Conservation (phyloP, 805 yeast genomes). For the Pichia thaimueangensis region DNA sequence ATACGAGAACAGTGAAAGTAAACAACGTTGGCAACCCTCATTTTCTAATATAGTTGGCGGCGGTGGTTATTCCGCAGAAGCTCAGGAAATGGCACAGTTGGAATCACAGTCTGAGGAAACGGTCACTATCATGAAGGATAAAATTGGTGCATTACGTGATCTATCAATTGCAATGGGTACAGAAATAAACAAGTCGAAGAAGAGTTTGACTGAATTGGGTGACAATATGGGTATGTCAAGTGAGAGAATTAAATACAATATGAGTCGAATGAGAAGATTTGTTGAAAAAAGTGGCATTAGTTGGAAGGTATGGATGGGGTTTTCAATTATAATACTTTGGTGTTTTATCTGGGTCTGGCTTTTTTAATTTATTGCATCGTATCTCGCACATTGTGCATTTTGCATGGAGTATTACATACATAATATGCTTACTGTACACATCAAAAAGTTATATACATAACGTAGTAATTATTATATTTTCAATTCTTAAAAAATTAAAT, state of each 20-base stretch:
- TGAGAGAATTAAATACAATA: conserved; percentile 43
- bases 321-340: conserved; percentile 38
- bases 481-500: too few species aligned
- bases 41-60: too few species aligned
- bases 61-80: conserved; percentile 37
- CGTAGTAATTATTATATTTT: too few species aligned
- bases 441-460: too few species aligned
- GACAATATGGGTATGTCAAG: conserved; percentile 31
- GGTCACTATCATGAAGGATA: conserved; percentile 45
- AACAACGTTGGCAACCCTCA: too few species aligned
- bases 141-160: conserved; percentile 48
- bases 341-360: conserved; percentile 40
- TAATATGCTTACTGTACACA: too few species aligned
- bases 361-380: too few species aligned
- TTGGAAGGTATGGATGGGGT: conserved; percentile 53
- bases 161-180: conserved; percentile 56
- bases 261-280: conserved; percentile 53
- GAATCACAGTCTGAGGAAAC: conserved; percentile 66
- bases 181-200: conserved; percentile 41
- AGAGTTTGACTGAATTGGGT: conserved; percentile 22
- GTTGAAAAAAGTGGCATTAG: conserved; percentile 60
- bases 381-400: too few species aligned
- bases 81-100: conserved; percentile 48
- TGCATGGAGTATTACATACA: too few species aligned
- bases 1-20: conserved; percentile 16